These are phyloP conservation scores for Malus fusca DNA, from an alignment of 306 rosid genomes.

Conservation along the genomic window DNA sequence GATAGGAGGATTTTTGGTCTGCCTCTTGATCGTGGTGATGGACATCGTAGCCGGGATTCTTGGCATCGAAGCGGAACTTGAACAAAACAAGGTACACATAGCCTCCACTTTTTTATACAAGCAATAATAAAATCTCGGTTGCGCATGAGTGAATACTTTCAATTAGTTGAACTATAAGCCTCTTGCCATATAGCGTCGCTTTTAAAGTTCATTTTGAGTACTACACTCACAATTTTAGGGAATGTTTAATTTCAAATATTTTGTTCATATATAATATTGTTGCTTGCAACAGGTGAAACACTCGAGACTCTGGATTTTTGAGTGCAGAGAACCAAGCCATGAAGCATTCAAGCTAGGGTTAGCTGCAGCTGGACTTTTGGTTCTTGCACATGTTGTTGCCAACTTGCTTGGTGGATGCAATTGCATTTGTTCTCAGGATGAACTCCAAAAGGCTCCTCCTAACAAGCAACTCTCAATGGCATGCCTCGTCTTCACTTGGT, in stretches of 20 bases:
- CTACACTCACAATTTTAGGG: too few relatives aligned
- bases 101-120: background rate
- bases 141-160: background rate
- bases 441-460: slow-evolving; percentile 61
- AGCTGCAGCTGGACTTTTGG: slow-evolving; percentile 63
- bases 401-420: slow-evolving; percentile 81
- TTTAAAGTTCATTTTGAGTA: too few relatives aligned
- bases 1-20: slow-evolving; percentile 50
- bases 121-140: too few relatives aligned
- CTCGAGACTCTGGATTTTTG: slow-evolving; percentile 78
- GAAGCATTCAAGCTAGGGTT: slow-evolving; percentile 77
- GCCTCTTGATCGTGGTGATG: slow-evolving; percentile 55
- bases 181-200: too few relatives aligned
- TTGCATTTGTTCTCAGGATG: slow-evolving; percentile 81
- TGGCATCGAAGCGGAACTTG: slow-evolving; percentile 80
- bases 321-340: slow-evolving; percentile 85
- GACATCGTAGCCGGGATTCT: slow-evolving; percentile 90
- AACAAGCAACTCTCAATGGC: slow-evolving; percentile 59
- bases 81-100: slow-evolving; percentile 69
- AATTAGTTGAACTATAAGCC: too few relatives aligned
- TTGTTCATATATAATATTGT: too few relatives aligned
- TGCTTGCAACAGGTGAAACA: slow-evolving; percentile 51
- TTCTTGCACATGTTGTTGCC: slow-evolving; percentile 56
- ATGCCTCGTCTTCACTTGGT: slow-evolving; percentile 84
- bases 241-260: too few relatives aligned